Evolutionary conservation across 163 green algal species (phyloP).

Genomic region (Chloroidium sp.): DNA sequence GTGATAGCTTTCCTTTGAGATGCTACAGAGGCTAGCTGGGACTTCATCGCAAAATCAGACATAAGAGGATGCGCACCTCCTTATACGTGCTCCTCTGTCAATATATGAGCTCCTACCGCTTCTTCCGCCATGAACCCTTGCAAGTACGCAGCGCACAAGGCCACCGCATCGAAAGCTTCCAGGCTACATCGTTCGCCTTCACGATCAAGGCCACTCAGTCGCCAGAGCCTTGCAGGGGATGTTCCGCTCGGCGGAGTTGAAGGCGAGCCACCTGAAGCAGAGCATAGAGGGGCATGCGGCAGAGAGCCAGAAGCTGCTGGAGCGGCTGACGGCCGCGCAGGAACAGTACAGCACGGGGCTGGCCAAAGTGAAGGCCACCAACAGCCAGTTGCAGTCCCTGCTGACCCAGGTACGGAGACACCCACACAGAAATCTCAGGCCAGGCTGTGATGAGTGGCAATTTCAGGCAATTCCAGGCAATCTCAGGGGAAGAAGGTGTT

Average conservation of each 20-base stretch:
- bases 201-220: not conserved
- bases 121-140: too few species aligned
- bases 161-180: too few species aligned
- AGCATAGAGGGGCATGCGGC: slow-evolving; percentile 2
- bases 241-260: slow-evolving; percentile 16
- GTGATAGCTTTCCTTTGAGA: too few species aligned
- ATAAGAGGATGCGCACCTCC: not conserved
- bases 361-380: slow-evolving; percentile 15
- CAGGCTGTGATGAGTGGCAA: too few species aligned
- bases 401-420: slow-evolving; percentile 1
- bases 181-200: too few species aligned
- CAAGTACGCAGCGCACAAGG: too few species aligned
- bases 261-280: slow-evolving; percentile 5
- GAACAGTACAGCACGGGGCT: slow-evolving; percentile 19
- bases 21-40: too few species aligned
- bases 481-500: too few species aligned
- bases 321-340: slow-evolving; percentile 15
- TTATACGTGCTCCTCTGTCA: not conserved
- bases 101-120: too few species aligned
- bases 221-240: slow-evolving; percentile 8
- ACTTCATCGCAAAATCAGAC: not conserved
- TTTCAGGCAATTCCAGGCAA: too few species aligned
- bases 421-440: too few species aligned
- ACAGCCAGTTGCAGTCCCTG: slow-evolving; percentile 18
- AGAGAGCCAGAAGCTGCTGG: slow-evolving; percentile 32